Evolutionary conservation across 2,329 filamentous ascomycete species (phyloP).

Genomic region (Monilinia fructigena): DNA sequence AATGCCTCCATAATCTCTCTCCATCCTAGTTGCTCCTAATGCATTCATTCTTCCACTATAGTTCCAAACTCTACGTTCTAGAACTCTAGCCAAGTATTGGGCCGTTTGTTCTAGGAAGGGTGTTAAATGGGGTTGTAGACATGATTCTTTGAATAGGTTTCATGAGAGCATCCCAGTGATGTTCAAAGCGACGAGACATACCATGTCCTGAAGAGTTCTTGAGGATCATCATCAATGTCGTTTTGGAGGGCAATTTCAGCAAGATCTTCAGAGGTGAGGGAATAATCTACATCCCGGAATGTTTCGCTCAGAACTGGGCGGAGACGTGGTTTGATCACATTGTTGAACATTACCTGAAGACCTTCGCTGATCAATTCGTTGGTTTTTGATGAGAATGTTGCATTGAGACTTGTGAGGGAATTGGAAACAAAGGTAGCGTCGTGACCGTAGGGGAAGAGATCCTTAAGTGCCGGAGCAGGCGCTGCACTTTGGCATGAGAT

Average conservation of each 20-base stretch:
- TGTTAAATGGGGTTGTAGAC: constrained; percentile 74
- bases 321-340: constrained; percentile 81
- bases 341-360: constrained; percentile 79
- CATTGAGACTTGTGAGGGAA: constrained; percentile 66
- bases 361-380: constrained; percentile 81
- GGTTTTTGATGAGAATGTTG: constrained; percentile 73
- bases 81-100: constrained; percentile 47
- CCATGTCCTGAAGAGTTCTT: constrained; percentile 59
- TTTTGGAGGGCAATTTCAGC: constrained; percentile 54
- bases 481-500: constrained; percentile 11
- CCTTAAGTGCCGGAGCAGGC: constrained; percentile 46
- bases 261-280: constrained; percentile 61
- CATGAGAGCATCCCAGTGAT: constrained; percentile 82
- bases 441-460: constrained; percentile 76
- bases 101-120: constrained; percentile 55
- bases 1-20: constrained; percentile 78
- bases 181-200: constrained; percentile 77
- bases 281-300: constrained; percentile 90
- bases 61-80: constrained; percentile 85
- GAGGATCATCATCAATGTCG: constrained; percentile 47
- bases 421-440: constrained; percentile 70
- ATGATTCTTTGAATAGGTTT: constrained; percentile 81
- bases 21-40: constrained; percentile 77
- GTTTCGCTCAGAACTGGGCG: constrained; percentile 82
- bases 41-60: constrained; percentile 75